phyloP scores from a whole-genome alignment of 495 filamentous ascomycete genomes.

The Trichodelitschia bisporula region DNA sequence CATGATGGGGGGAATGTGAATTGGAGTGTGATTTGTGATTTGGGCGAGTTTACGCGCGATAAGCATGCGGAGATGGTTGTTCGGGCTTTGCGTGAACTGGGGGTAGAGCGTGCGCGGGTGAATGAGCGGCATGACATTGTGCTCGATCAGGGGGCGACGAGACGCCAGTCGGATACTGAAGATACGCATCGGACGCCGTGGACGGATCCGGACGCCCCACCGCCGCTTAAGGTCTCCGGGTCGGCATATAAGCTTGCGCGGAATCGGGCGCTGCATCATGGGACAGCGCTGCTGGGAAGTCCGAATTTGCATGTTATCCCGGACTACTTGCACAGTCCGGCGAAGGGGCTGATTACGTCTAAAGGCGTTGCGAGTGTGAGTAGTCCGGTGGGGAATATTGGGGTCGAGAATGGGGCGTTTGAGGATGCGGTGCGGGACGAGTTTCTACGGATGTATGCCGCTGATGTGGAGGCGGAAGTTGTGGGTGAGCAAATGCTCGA shows the following conservation, averaged over 20 bases:
- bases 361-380: constrained; percentile 84
- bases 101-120: constrained; percentile 29
- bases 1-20: constrained; percentile 86
- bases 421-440: constrained; percentile 10
- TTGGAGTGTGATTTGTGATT: constrained; percentile 70
- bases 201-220: constrained; percentile 11
- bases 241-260: constrained; percentile 82
- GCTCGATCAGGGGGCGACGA: constrained; percentile 25
- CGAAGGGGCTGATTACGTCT: constrained; percentile 46
- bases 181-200: constrained; percentile 16
- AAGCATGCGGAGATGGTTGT: constrained; percentile 82
- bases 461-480: constrained; percentile 17
- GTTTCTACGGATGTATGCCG: constrained; percentile 31
- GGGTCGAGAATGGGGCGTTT: constrained; percentile 14
- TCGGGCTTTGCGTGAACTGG: constrained; percentile 39
- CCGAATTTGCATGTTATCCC: constrained; percentile 42
- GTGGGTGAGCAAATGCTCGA: constrained; percentile 24
- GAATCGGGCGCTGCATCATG: constrained; percentile 62
- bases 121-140: constrained; percentile 92
- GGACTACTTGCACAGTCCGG: constrained; percentile 43
- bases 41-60: constrained; percentile 48
- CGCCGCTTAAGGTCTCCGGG: constrained; percentile 60
- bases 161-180: constrained; percentile 6
- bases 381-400: constrained; percentile 59
- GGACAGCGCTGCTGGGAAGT: constrained; percentile 58